phyloP scores from a whole-genome alignment of 805 yeast species.

The Peterozyma toletana region DNA sequence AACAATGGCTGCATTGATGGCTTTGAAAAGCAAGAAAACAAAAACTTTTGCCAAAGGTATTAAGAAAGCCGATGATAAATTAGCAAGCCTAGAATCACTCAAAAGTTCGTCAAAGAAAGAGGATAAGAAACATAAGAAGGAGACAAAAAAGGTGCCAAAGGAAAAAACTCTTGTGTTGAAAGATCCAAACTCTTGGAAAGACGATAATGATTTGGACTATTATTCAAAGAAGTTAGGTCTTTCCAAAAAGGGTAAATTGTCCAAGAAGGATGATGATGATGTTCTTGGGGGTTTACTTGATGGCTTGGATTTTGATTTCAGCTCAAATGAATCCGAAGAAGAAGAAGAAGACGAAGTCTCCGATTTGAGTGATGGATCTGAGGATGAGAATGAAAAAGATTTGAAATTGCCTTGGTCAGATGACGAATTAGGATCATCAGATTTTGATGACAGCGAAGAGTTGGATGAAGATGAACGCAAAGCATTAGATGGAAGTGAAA shows the following conservation, averaged over 20 bases:
- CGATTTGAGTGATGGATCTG: neutral
- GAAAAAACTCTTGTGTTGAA: constrained; percentile 9
- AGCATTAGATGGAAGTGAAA: constrained; percentile 24
- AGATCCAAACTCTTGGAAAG: constrained; percentile 33
- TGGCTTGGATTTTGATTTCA: constrained; percentile 52
- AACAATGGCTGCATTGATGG: constrained; percentile 36
- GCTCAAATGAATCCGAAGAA: constrained; percentile 7
- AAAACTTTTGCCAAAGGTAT: constrained; percentile 4
- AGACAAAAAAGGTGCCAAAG: constrained; percentile 10
- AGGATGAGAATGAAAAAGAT: constrained; percentile 9
- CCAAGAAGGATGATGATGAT: constrained; percentile 59
- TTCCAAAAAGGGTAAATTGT: constrained; percentile 44
- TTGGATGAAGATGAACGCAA: constrained; percentile 22
- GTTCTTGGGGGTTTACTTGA: constrained; percentile 77
- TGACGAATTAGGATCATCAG: constrained; percentile 20
- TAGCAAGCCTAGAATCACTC: constrained; percentile 2
- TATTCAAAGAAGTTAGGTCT: constrained; percentile 79
- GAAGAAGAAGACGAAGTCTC: constrained; percentile 8
- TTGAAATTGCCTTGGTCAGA: constrained; percentile 8
- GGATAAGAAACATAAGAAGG: constrained; percentile 10
- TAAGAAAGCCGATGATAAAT: constrained; percentile 5
- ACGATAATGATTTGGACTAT: constrained; percentile 73
- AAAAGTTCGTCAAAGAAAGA: constrained; percentile 19
- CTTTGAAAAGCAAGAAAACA: constrained; percentile 26
- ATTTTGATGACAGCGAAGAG: constrained; percentile 22